Base-by-base conservation (phyloP, 768 basidiomycete genomes). In the Mycena venus region DNA sequence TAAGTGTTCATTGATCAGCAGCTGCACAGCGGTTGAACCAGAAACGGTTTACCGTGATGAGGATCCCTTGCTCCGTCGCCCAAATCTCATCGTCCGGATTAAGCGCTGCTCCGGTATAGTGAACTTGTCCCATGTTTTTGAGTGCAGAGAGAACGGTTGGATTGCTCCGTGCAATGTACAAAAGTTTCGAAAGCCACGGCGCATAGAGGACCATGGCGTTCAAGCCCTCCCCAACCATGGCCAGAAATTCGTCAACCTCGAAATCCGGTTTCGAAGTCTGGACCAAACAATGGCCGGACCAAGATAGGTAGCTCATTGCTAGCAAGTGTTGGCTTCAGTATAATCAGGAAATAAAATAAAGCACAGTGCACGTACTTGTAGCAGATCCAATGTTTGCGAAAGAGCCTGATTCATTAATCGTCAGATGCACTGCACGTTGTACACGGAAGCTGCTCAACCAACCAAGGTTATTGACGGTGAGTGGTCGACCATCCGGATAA, bases 191-290 rank as follows among this genome's bases (percentile, higher is more conserved):
- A 7, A 79, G 44, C 79, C 79, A 81, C 0, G 77, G 72, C 0
- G 79, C 76, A 36, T 81, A 81, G 2, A 79, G 36, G 6, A 79
- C 42, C 32, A 78, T 40, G 44, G 53, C 49, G 42, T 79, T 79
- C 15, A 81, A 21, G 9, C 79, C 75, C 1, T 40, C 19, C 5
- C 64, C 64, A 23, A 81, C 74, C 74, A 79, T 51, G 19, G 75
- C 77, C 17, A 78, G n/a, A 44, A 81, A 75, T 29, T 81, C 79
- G 23, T 67, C 55, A 4, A 65, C 72, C 21, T 76, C 75, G 42
- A 80, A 75, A 58, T 79, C 75, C 0, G 80, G 56, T 42, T 70
- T 71, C 23, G 80, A 78, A 0, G 78, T 80, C 51, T 80, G 79
- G 31, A 79, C 58, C 1, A 77, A 53, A 44, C 76, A 79, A 17